phyloP scores from a whole-genome alignment of 1,284 basidiomycete species.

The Cryptococcus sp. region DNA sequence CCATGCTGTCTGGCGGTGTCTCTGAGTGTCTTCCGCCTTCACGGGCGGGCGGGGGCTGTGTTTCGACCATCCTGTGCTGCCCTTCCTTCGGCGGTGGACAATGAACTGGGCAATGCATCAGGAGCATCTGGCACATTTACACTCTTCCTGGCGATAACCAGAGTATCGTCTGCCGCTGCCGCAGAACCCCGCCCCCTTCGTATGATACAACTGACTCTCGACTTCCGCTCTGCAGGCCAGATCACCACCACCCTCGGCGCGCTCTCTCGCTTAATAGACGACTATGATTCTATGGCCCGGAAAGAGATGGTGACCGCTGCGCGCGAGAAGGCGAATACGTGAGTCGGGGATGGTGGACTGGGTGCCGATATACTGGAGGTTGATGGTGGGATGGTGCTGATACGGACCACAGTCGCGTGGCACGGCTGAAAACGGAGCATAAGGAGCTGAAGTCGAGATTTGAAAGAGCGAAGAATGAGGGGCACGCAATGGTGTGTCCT shows the following conservation, averaged over 20 bases:
- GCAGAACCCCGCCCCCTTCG: too few species aligned
- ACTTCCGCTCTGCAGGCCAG: slow-evolving; percentile 63
- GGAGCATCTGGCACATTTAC: too few species aligned
- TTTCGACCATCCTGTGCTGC: too few species aligned
- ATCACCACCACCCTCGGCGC: slow-evolving; percentile 90
- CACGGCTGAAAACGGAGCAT: slow-evolving; percentile 51
- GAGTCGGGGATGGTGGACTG: slow-evolving; percentile 33
- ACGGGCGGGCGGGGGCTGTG: too few species aligned
- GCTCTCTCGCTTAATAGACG: slow-evolving; percentile 85
- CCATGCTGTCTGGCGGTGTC: slow-evolving; percentile 11
- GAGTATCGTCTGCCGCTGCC: too few species aligned
- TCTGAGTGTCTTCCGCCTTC: too few species aligned
- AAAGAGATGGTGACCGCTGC: slow-evolving; percentile 90
- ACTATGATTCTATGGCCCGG: slow-evolving; percentile 93
- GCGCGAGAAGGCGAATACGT: slow-evolving; percentile 91
- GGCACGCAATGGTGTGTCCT: slow-evolving; percentile 34
- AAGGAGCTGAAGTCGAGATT: slow-evolving; percentile 50
- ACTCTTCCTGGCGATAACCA: too few species aligned
- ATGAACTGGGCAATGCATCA: too few species aligned
- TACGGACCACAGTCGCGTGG: slow-evolving; percentile 45
- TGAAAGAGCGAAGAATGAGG: slow-evolving; percentile 49
- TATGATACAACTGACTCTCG: too few species aligned
- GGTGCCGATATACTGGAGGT: neutral
- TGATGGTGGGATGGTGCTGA: neutral
- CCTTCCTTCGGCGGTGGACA: too few species aligned